Percentiles rank a stretch among this genome's conserved stretches.
Conservation (phyloP, 192 early-diverging fungal genomes). For the Phycomyces blakesleeanus region DNA sequence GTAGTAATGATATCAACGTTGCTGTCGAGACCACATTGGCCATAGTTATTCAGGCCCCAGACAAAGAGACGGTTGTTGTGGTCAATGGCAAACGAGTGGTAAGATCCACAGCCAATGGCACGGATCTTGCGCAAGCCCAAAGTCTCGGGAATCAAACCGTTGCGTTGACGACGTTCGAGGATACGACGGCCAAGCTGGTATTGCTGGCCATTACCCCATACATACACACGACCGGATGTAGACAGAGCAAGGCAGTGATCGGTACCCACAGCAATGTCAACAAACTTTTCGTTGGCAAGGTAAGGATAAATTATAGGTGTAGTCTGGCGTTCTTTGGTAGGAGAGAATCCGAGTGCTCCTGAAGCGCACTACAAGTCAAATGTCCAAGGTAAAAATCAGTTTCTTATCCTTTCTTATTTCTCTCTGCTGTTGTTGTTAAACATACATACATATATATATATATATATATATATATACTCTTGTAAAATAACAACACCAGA, state of each 20-base stretch:
- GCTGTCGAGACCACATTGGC: conserved; percentile 71
- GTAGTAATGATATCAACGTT: conserved; percentile 31
- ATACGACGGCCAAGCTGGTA: conserved; percentile 85
- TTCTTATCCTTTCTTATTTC: too few species aligned
- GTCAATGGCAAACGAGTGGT: conserved; percentile 81
- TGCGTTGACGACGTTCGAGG: conserved; percentile 65
- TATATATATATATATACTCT: neutral
- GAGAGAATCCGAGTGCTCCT: conserved; percentile 82
- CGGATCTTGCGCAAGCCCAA: conserved; percentile 55
- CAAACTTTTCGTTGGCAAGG: conserved; percentile 55
- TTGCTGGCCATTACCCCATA: conserved; percentile 89
- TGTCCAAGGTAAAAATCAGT: too few species aligned
- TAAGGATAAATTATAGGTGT: conserved; percentile 57
- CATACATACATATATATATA: neutral
- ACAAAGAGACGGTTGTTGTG: conserved; percentile 62
- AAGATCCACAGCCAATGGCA: conserved; percentile 72
- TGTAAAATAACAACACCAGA: too few species aligned
- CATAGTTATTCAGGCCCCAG: conserved; percentile 91
- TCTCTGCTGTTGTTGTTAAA: too few species aligned
- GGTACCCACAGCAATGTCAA: conserved; percentile 75
- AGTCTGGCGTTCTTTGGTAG: conserved; percentile 58
- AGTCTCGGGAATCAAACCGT: conserved; percentile 54
- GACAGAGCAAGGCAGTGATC: conserved; percentile 84
- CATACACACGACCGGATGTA: conserved; percentile 69
- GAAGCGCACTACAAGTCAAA: conserved; percentile 58